Base-by-base conservation (phyloP, 768 basidiomycete species). In the Podaxis sp. region DNA sequence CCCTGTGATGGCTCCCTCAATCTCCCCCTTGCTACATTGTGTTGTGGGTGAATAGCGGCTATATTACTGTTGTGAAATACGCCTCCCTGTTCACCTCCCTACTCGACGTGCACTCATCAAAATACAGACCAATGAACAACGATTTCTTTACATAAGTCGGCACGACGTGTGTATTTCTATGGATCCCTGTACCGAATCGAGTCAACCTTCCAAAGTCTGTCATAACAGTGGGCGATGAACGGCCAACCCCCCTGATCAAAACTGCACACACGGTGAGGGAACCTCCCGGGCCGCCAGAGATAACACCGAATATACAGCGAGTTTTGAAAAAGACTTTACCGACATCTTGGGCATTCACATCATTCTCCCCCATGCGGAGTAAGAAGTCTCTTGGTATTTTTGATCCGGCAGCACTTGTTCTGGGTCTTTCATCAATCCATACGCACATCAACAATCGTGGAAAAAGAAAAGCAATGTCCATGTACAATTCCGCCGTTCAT, bases 281-380 rank as follows among this genome's bases (percentile, higher is more conserved):
- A 17, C 44, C n/a, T 44, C 15, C 8, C 44, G 44, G 44, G 44
- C 44, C 44, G 44, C 44, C 10, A 37, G 6, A 33, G 2, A 36
- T 12, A 48, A 55, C 60, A 55, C 60, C 60, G 60, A 62, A 15
- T 55, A 55, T 55, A 48, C 60, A 33, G 60, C 60, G 60, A 30
- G 15, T 40, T 17, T 17, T 58, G 28, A 36, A 58, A 58, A 48
- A 20, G 44, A 46, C 3, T 28, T 17, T 22, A 17, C 51, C 15
- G 36, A 26, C 59, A 30, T 41, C n/a, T 46, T 46, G 20, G 49
- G 12, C 13, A 28, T 33, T 37, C 53, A 26, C 38, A 54, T 61
- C 59, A 62, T 38, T 48, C 36, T 55, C 53, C 30, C 53, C 55
- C 59, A 50, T 4, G 30, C 53, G 8, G 30, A 60, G 24, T 30